Evolutionary conservation across 2,329 filamentous ascomycete species (phyloP).

Genomic region (Pseudogymnoascus sp.): DNA sequence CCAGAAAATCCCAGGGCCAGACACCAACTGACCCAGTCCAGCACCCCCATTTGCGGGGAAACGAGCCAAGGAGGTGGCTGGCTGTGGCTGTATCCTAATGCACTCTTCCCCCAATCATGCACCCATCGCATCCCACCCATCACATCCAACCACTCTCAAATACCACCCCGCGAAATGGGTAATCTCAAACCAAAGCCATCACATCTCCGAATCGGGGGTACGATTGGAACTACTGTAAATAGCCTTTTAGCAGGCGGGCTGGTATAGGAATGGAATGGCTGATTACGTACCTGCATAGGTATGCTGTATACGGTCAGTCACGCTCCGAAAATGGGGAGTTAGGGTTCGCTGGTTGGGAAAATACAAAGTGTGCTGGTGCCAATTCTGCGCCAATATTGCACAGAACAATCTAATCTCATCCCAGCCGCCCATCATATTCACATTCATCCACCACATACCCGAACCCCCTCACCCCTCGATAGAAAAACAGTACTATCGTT

Average conservation of each 20-base stretch:
- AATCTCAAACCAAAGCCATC: background rate
- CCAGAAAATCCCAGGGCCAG: background rate
- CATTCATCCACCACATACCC: background rate
- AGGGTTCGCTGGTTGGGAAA: background rate
- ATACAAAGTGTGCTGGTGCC: background rate
- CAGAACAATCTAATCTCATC: no score
- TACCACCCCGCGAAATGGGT: background rate
- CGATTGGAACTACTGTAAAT: no score
- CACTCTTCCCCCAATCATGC: background rate
- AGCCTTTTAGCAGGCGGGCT: no score
- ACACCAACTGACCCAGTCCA: background rate
- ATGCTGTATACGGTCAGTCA: background rate
- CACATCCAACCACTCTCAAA: background rate
- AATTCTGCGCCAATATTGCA: no score
- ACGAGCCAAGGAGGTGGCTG: background rate
- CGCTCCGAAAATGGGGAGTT: background rate
- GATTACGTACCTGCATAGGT: no score
- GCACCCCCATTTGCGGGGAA: background rate
- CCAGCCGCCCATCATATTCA: background rate
- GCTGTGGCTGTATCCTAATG: background rate
- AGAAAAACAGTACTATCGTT: no score
- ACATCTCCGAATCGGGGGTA: background rate
- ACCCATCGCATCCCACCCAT: background rate
- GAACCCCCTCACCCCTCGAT: background rate
- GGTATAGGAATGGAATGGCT: background rate